Base-by-base conservation (phyloP, 805 yeast species). In the Naumovozyma castellii region DNA sequence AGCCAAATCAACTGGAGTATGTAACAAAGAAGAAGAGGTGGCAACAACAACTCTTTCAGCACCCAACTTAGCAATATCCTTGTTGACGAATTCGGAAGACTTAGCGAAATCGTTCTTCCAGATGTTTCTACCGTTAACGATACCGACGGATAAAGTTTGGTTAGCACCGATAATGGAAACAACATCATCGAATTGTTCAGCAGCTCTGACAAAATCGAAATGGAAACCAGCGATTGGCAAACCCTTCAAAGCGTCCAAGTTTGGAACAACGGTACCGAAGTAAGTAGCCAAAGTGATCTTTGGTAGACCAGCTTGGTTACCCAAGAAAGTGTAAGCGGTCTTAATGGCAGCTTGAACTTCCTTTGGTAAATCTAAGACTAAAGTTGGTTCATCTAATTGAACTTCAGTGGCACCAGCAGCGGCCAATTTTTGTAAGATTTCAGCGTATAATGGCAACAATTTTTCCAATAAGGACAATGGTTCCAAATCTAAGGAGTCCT, bases 181-280 rank as follows among this genome's bases (percentile, higher is more conserved):
- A 56, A 84, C 94, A 42, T 78, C 84, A 43, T 85, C 90, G 53
- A 92, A 78, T 76, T 92, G 98, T 68, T 85, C 95, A 61, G 97
- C 95, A 55, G 78, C 82, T 76, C 97, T 87, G 67, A 79, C 90
- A 58, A 86, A 85, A 74, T 92, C 98, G 64, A 84, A 84, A 78
- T 92, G 98, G 84, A 81, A 76, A 68, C 94, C 96, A 53, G 88
- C 72, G 56, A 92, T 95, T 59, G 96, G 94, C 65, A 92, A 78
- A 54, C 76, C 80, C 74, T 82, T 78, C 71, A 92, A 74, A 56
- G 96, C 88, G 52, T 69, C 72, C 64, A 88, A 71, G 84, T 92
- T 92, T 72, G 97, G 97, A 72, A 87, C 82, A 59, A 85, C 96
- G 61, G 94, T 95, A 75, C 98, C 98, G 66, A 92, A 92, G 80